Evolutionary conservation across 2,329 filamentous ascomycete species (phyloP), one percentile per base, ranked within the genome.

Genomic region (Metarhizium brunneum): DNA sequence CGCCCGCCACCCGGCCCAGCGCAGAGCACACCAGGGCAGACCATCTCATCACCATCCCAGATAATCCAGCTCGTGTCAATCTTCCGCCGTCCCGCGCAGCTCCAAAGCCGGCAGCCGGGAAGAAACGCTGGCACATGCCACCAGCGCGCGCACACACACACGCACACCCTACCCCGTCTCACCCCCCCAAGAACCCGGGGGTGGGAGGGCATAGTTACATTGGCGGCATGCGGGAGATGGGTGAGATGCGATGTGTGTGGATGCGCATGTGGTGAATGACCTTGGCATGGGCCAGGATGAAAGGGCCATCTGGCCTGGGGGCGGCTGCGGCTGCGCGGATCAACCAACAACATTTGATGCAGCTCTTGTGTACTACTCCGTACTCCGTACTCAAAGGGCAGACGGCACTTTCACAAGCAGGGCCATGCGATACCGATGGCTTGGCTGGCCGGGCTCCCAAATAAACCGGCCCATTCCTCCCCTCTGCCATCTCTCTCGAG

Each of bases 71-170:
- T 25, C 25, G 25, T 25, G 25, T 25, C 25, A 25, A 25, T 25
- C 25, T 25, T 25, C 25, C 47, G 47, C 52, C 30, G 36, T 52
- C 49, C 52, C 56, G 52, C 43, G 45, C 52, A 50, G 53, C 14
- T 40, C 38, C 45, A 20, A 29, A 14, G 40, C 53, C 43, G 56
- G 49, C 20, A 57, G 18, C 56, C 56, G 53, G 56, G 38, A 57
- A 49, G 56, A 49, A 50, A 57, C 56, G 55, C 52, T 57, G 52
- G 48, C 56, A 57, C 49, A 54, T 57, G 52, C 49, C 43, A 54
- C 35, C n/a, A 40, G 47, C 49, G 16, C 16, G 4, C 25, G 0
- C 7, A 2, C 20, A 14, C 45, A 47, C 45, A 7, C 20, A 20
- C 20, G n/a, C n/a, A n/a, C 18, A 25, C 45, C 45, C 45, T 29